Evolutionary conservation across 2,329 filamentous ascomycete species (phyloP).

Genomic region (Ascochyta clinopodiicola): DNA sequence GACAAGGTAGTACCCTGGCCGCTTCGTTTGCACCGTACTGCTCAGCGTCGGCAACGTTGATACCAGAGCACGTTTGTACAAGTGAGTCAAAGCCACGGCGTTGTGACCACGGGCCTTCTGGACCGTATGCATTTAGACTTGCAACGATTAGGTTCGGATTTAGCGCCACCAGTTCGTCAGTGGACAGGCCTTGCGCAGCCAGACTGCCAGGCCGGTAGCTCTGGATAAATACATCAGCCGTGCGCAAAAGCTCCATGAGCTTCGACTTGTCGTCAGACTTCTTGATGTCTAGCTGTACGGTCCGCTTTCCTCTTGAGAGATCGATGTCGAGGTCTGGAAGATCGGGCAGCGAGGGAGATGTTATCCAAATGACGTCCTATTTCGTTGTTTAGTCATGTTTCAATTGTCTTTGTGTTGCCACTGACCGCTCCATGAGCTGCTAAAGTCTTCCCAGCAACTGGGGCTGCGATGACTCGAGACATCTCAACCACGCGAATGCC

Average conservation of each 20-base stretch:
- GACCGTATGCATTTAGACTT: conserved; percentile 62
- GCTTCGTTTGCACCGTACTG: conserved; percentile 50
- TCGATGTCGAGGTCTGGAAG: conserved; percentile 50
- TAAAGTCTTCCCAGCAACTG: conserved; percentile 51
- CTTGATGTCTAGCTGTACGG: conserved; percentile 56
- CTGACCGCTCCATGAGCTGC: conserved; percentile 52
- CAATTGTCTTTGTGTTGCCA: not conserved
- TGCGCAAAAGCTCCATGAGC: conserved; percentile 53
- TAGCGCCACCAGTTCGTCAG: conserved; percentile 45
- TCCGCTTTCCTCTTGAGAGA: conserved; percentile 58
- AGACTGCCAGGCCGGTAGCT: conserved; percentile 60
- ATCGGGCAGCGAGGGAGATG: conserved; percentile 53
- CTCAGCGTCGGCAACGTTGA: conserved; percentile 63
- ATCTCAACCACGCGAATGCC: conserved; percentile 53
- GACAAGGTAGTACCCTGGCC: conserved; percentile 57
- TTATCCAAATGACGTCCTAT: conserved; percentile 54
- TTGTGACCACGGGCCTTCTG: conserved; percentile 54
- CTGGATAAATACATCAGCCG: conserved; percentile 62
- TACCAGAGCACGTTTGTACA: conserved; percentile 62
- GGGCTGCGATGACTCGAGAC: conserved; percentile 55
- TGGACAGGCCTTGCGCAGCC: conserved; percentile 52
- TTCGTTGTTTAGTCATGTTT: not conserved
- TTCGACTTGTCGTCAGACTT: conserved; percentile 50
- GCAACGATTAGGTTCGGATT: conserved; percentile 59
- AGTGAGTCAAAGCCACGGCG: conserved; percentile 63